A percentile compares a stretch with the other conserved stretches of the same genome.
These are phyloP conservation scores for Lagerstroemia fauriei DNA, from an alignment of 441 rosid genomes.

Conservation along the genomic window DNA sequence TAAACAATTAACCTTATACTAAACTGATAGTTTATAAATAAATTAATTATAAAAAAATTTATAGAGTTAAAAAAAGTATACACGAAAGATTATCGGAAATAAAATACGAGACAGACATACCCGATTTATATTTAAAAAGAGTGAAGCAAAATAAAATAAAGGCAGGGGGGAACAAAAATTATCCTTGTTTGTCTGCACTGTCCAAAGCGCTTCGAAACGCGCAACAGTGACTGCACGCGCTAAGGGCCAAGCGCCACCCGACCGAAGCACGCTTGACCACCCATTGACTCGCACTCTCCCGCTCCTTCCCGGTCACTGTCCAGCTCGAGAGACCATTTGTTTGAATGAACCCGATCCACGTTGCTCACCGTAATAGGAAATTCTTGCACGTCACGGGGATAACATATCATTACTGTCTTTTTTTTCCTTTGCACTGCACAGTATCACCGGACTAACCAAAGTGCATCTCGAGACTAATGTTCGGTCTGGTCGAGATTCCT, in stretches of 20 bases:
- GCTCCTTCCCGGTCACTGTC: too few species aligned
- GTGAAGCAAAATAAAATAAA: neutral
- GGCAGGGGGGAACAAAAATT: neutral
- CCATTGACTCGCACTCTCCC: neutral
- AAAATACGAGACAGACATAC: neutral
- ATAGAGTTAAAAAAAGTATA: too few species aligned
- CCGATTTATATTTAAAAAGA: neutral
- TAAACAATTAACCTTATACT: too few species aligned
- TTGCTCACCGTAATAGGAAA: neutral
- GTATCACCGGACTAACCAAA: too few species aligned
- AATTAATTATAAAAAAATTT: too few species aligned
- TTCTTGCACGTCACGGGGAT: too few species aligned
- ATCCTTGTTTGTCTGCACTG: neutral
- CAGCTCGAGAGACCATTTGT: too few species aligned
- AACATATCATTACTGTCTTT: too few species aligned
- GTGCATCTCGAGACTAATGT: too few species aligned
- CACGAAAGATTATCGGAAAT: neutral
- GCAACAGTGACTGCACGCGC: slow-evolving; percentile 19
- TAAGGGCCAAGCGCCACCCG: slow-evolving; percentile 3
- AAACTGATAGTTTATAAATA: too few species aligned
- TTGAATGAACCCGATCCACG: neutral
- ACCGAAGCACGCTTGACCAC: slow-evolving; percentile 31
- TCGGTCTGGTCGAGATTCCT: too few species aligned
- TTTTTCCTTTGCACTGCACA: too few species aligned
- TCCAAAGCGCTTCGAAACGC: slow-evolving; percentile 21